phyloP scores from a whole-genome alignment of 352 stramenopile genomes.

The Phytopythium sindhum region DNA sequence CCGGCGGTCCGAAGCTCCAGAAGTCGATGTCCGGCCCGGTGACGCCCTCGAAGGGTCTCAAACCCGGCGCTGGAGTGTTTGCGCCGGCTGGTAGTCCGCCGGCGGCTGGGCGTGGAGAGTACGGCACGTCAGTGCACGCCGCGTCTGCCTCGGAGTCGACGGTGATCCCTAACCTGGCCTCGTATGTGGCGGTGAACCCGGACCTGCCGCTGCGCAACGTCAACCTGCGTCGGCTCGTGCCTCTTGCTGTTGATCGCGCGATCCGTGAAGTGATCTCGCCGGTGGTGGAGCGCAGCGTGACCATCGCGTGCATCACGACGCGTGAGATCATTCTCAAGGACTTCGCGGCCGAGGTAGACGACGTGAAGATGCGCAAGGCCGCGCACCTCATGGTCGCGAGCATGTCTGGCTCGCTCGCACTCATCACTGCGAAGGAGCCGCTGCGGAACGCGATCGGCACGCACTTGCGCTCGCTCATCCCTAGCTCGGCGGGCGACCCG shows the following conservation, averaged over 20 bases:
- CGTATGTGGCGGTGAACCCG: slow-evolving; percentile 97
- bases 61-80: slow-evolving; percentile 43
- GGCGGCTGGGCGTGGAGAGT: slow-evolving; percentile 5
- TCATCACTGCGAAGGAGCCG: slow-evolving; percentile 98
- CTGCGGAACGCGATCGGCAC: slow-evolving; percentile 97
- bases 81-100: slow-evolving; percentile 52
- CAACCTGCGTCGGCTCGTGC: slow-evolving; percentile 95
- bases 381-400: slow-evolving; percentile 98
- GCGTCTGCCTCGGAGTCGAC: slow-evolving; percentile 85
- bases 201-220: slow-evolving; percentile 92
- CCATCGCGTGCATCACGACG: slow-evolving; percentile 98
- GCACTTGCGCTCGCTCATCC: slow-evolving; percentile 93
- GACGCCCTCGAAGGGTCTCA: slow-evolving; percentile 57
- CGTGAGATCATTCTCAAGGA: slow-evolving; percentile 98
- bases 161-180: slow-evolving; percentile 97
- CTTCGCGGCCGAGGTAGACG: slow-evolving; percentile 96
- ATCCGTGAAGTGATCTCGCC: slow-evolving; percentile 99
- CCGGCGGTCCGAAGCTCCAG: slow-evolving; percentile 40
- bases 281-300: slow-evolving; percentile 98
- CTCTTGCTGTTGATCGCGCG: slow-evolving; percentile 95
- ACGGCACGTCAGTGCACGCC: slow-evolving; percentile 16
- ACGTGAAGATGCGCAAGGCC: slow-evolving; percentile 96
- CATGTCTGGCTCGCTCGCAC: slow-evolving; percentile 95
- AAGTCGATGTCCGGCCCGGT: slow-evolving; percentile 30
- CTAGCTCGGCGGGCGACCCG: slow-evolving; percentile 76